phyloP scores from a whole-genome alignment of 2,329 filamentous ascomycete species.

The Elsinoe perseae region DNA sequence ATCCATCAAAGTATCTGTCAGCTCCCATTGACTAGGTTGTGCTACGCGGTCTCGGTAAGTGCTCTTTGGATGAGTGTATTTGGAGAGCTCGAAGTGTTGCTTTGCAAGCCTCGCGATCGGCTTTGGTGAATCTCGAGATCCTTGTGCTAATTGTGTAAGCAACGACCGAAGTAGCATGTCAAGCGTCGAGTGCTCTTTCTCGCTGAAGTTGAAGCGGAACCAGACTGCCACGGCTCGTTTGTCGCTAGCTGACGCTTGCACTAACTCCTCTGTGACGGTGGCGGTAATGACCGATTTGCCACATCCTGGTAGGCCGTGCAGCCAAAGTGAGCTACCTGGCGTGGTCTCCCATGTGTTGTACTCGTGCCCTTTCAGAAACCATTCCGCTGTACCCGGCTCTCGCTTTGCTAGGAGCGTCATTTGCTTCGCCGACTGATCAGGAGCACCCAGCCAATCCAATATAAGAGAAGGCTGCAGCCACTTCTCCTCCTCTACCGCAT shows the following conservation, averaged over 20 bases:
- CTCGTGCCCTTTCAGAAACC: background rate
- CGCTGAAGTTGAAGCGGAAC: background rate
- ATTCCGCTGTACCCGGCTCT: background rate
- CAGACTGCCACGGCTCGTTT: background rate
- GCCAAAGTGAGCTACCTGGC: background rate
- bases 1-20: background rate
- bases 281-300: constrained; percentile 1
- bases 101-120: background rate
- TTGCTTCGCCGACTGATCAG: background rate
- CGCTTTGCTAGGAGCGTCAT: background rate
- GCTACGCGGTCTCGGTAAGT: background rate
- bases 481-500: background rate
- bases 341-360: background rate
- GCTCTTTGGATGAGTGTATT: background rate
- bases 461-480: background rate
- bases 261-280: background rate
- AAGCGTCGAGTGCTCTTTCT: background rate
- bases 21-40: background rate
- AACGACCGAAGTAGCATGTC: background rate
- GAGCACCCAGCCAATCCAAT: background rate
- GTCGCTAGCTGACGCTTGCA: background rate
- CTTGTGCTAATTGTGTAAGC: background rate
- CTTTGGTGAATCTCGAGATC: background rate
- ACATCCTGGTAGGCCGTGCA: background rate
- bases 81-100: background rate